phyloP scores from a whole-genome alignment of 495 filamentous ascomycete species.

The Hypoxylon rickii region DNA sequence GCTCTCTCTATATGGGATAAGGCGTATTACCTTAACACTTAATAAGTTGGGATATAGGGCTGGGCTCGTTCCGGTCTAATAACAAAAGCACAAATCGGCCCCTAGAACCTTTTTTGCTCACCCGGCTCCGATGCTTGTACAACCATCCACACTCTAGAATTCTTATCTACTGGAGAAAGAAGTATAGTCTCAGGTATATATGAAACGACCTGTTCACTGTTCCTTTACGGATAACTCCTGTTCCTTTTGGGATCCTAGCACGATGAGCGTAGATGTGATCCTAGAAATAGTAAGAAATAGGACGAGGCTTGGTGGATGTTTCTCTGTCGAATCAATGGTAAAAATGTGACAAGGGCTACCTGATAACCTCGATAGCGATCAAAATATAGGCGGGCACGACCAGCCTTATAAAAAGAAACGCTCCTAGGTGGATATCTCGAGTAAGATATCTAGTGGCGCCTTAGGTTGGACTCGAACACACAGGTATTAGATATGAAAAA shows the following conservation, averaged over 20 bases:
- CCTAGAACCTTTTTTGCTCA: slow-evolving; percentile 3
- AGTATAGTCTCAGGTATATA: neutral
- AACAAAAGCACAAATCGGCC: neutral
- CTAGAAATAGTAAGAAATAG: neutral
- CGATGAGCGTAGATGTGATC: neutral
- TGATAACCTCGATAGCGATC: too few relatives aligned
- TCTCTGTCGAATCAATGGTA: neutral
- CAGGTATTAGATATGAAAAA: too few relatives aligned
- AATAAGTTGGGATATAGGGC: too few relatives aligned
- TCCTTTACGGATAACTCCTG: neutral
- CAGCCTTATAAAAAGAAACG: too few relatives aligned
- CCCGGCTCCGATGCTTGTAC: neutral
- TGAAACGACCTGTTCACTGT: neutral
- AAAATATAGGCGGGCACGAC: too few relatives aligned
- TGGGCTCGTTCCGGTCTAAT: slow-evolving; percentile 2
- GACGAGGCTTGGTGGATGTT: neutral
- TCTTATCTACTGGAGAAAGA: neutral
- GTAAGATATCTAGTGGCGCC: neutral
- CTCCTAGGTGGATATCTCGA: neutral
- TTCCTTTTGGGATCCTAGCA: neutral
- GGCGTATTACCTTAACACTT: neutral
- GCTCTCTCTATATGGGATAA: neutral
- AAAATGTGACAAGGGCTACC: too few relatives aligned
- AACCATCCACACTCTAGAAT: slow-evolving; percentile 1
- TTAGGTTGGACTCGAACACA: neutral